Percentiles rank a stretch among this genome's conserved stretches.
Conservation (phyloP, 805 yeast genomes). For the Ogataea haglerorum region DNA sequence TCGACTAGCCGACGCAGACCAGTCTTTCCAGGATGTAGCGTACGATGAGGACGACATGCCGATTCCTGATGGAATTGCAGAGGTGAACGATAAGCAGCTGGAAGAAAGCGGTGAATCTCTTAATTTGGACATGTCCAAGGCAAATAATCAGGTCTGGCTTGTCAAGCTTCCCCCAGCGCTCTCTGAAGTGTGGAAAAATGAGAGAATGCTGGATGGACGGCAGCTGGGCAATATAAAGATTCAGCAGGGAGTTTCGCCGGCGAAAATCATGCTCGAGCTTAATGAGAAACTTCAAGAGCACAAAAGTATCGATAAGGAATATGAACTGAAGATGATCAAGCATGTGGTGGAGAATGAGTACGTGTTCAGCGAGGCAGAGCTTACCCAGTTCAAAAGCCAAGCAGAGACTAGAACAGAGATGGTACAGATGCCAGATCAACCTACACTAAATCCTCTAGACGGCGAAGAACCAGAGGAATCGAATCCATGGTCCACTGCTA, state of each 20-base stretch:
- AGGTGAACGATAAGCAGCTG: slow-evolving; percentile 33
- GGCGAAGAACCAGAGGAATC: slow-evolving; percentile 34
- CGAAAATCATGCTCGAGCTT: slow-evolving; percentile 55
- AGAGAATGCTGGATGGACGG: slow-evolving; percentile 61
- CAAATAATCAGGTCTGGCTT: slow-evolving; percentile 81
- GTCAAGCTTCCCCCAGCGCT: slow-evolving; percentile 86
- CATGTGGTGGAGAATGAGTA: slow-evolving; percentile 80
- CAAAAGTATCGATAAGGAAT: slow-evolving; percentile 72
- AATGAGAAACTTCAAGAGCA: slow-evolving; percentile 45
- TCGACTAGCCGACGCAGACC: slow-evolving; percentile 11
- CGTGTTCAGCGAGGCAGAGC: slow-evolving; percentile 83
- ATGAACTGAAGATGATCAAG: slow-evolving; percentile 75
- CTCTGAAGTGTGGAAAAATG: slow-evolving; percentile 75
- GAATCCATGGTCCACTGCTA: slow-evolving; percentile 30
- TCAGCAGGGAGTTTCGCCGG: slow-evolving; percentile 39
- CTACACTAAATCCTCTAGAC: slow-evolving; percentile 40
- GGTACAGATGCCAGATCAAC: slow-evolving; percentile 51
- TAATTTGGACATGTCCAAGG: slow-evolving; percentile 65
- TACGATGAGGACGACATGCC: slow-evolving; percentile 33
- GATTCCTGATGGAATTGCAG: slow-evolving; percentile 35
- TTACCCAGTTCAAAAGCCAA: slow-evolving; percentile 57
- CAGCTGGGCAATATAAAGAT: slow-evolving; percentile 79
- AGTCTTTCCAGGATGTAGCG: slow-evolving; percentile 17
- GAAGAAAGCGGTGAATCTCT: slow-evolving; percentile 58
- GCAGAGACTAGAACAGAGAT: slow-evolving; percentile 49